phyloP scores from a whole-genome alignment of 2,329 filamentous ascomycete genomes.

The Periconia digitata region DNA sequence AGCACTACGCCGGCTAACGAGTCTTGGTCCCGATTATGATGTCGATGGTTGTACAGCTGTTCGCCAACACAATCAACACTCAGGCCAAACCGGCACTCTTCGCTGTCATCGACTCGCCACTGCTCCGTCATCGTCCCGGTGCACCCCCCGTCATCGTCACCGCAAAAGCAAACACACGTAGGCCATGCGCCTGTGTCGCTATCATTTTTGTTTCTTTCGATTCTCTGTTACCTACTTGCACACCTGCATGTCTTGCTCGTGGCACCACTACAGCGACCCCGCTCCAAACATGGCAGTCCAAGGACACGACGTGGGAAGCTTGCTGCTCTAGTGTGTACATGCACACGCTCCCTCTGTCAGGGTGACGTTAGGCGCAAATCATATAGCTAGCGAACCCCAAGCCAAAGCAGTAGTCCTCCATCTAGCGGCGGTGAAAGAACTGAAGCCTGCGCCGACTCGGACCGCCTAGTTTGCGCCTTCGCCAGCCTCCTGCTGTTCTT shows the following conservation, averaged over 20 bases:
- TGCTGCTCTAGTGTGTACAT: background rate
- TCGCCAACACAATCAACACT: no score
- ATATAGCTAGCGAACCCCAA: background rate
- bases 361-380: background rate
- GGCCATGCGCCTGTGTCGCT: conserved; percentile 2
- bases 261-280: background rate
- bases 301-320: background rate
- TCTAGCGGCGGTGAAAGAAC: conserved; percentile 32
- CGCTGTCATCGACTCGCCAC: no score
- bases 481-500: conserved; percentile 43
- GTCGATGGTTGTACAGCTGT: background rate
- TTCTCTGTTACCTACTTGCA: no score
- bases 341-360: background rate
- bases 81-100: no score
- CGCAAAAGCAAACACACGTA: no score
- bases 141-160: no score
- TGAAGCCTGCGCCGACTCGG: conserved; percentile 17
- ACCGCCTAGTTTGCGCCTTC: background rate
- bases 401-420: background rate
- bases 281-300: no score
- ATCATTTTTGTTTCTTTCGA: no score
- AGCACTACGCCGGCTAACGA: background rate
- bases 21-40: background rate
- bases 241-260: no score
- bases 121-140: no score